Conservation (phyloP, 139 green algal genomes). For the Chlorella vulgaris region DNA sequence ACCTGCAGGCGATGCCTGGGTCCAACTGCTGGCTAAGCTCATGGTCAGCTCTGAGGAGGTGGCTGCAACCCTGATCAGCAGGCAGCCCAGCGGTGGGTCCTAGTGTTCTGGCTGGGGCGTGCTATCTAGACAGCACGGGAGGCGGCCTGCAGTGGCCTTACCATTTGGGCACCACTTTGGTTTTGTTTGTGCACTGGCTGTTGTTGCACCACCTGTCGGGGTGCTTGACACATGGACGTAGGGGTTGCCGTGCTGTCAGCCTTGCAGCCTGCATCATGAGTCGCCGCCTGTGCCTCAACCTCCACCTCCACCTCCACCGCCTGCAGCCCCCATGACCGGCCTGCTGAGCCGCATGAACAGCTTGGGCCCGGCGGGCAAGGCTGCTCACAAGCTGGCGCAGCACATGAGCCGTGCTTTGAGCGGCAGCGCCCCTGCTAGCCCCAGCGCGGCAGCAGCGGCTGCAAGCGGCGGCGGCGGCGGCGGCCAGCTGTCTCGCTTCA, state of each 20-base stretch:
- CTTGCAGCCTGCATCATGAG: no score
- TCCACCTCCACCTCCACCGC: not conserved
- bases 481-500: conserved; percentile 14
- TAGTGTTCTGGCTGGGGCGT: not conserved
- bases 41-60: conserved; percentile 35
- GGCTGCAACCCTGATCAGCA: conserved; percentile 9
- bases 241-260: no score
- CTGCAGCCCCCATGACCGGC: conserved; percentile 12
- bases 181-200: no score
- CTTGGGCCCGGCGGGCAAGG: conserved; percentile 17
- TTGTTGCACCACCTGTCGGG: no score
- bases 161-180: no score
- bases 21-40: conserved; percentile 41
- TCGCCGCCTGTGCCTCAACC: not conserved
- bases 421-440: conserved; percentile 11
- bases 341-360: conserved; percentile 37
- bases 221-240: no score
- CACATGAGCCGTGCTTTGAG: not conserved
- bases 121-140: not conserved
- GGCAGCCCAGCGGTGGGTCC: conserved; percentile 18
- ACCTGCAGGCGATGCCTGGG: conserved; percentile 31
- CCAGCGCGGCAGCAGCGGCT: not conserved
- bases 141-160: no score
- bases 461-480: not conserved
- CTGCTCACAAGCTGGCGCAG: conserved; percentile 24